Evolutionary conservation across 2,329 filamentous ascomycete species (phyloP).

Genomic region (Phialophora chinensis): DNA sequence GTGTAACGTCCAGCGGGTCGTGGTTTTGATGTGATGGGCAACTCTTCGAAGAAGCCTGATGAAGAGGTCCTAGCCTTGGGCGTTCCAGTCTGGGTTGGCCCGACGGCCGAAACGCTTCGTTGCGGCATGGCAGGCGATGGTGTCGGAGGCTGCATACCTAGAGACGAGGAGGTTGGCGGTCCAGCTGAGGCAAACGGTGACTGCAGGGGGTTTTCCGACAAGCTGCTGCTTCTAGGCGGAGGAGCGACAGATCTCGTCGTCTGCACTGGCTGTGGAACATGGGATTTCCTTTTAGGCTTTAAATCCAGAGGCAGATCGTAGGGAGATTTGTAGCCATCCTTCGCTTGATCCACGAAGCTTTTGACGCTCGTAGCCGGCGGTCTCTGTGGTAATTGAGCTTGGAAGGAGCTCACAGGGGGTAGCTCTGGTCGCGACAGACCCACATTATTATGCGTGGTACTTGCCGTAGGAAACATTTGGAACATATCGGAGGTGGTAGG

Average conservation of each 20-base stretch:
- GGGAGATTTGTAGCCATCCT: constrained; percentile 89
- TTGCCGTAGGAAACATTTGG: constrained; percentile 40
- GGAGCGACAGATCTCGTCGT: constrained; percentile 49
- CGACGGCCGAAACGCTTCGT: constrained; percentile 29
- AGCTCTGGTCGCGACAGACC: constrained; percentile 32
- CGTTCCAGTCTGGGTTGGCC: constrained; percentile 20
- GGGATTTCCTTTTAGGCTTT: constrained; percentile 66
- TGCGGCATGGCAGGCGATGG: constrained; percentile 31
- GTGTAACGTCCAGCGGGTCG: constrained; percentile 60
- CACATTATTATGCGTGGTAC: constrained; percentile 33
- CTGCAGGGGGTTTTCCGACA: constrained; percentile 46
- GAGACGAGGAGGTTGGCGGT: constrained; percentile 15
- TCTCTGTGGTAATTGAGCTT: constrained; percentile 42
- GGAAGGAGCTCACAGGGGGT: constrained; percentile 35
- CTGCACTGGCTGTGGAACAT: constrained; percentile 62
- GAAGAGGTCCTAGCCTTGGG: constrained; percentile 35
- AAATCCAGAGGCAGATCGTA: constrained; percentile 95
- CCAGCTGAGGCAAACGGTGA: constrained; percentile 47
- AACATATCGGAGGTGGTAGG: constrained; percentile 57
- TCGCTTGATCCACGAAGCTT: constrained; percentile 89
- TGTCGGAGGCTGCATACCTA: constrained; percentile 23
- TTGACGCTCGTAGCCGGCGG: constrained; percentile 54
- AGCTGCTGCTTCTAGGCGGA: constrained; percentile 68
- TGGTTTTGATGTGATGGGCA: constrained; percentile 68
- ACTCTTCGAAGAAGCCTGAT: constrained; percentile 75